Conservation (phyloP, 257 asterid species). For the Solanum bulbocastanum region DNA sequence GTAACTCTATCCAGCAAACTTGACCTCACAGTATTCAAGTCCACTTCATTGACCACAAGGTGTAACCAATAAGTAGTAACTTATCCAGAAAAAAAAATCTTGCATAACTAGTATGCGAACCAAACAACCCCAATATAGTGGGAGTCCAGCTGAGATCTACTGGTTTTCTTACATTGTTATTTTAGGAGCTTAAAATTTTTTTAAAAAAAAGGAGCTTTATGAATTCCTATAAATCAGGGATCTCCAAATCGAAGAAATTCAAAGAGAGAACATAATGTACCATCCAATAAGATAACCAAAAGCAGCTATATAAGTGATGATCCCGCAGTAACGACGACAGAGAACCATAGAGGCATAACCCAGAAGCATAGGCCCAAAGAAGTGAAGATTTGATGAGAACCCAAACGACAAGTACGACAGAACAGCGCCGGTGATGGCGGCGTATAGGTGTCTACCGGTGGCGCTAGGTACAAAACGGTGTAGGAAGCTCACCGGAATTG, state of each 20-base stretch:
- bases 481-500: conserved; percentile 82
- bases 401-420: conserved; percentile 80
- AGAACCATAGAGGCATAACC: conserved; percentile 85
- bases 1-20: not conserved
- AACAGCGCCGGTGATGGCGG: conserved; percentile 65
- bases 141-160: not conserved
- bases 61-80: not conserved
- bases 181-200: not conserved
- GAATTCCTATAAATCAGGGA: not conserved
- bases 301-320: conserved; percentile 56
- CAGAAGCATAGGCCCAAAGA: conserved; percentile 69
- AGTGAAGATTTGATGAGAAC: conserved; percentile 84
- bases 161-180: not conserved
- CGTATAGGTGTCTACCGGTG: conserved; percentile 66
- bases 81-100: not conserved
- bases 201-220: not conserved
- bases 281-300: conserved; percentile 98
- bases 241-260: not conserved
- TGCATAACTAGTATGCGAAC: not conserved
- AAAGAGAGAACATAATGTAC: conserved; percentile 19
- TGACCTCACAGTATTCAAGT: not conserved
- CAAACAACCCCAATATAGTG: not conserved
- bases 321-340: conserved; percentile 57
- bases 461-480: conserved; percentile 82
- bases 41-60: not conserved